Evolutionary conservation across 2,329 filamentous ascomycete species (phyloP).

Genomic region (Aspergillus hiratsukae): DNA sequence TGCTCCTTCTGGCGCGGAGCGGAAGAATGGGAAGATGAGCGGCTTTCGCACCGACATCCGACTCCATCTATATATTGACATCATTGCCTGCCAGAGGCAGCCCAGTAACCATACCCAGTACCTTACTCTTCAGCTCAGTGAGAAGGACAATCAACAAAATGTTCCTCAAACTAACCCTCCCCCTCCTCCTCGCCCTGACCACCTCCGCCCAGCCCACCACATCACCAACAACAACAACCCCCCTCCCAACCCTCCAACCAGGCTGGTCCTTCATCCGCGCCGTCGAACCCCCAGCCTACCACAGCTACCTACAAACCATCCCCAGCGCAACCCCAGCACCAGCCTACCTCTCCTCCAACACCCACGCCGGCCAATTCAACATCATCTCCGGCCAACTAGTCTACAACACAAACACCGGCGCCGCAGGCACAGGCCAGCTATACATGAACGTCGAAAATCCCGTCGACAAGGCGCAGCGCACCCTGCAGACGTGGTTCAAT

Average conservation of each 20-base stretch:
- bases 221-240: background rate
- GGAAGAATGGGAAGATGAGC: background rate
- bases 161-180: background rate
- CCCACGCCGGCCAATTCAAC: slow-evolving; percentile 10
- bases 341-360: slow-evolving; percentile 4
- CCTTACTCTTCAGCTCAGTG: background rate
- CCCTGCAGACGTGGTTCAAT: slow-evolving; percentile 9
- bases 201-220: slow-evolving; percentile 2
- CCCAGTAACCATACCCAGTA: background rate
- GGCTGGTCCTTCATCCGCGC: slow-evolving; percentile 10
- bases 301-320: slow-evolving; percentile 11
- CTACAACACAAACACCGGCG: too few relatives aligned
- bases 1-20: background rate
- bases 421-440: slow-evolving; percentile 1
- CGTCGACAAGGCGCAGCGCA: slow-evolving; percentile 7
- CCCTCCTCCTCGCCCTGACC: slow-evolving; percentile 1
- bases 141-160: background rate
- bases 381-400: slow-evolving; percentile 7
- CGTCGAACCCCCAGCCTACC: slow-evolving; percentile 7
- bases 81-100: background rate
- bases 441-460: slow-evolving; percentile 10
- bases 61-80: background rate
- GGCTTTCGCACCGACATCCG: background rate
- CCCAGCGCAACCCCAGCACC: slow-evolving; percentile 2
- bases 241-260: slow-evolving; percentile 5